Percentiles rank a stretch among this genome's conserved stretches.
Conservation (phyloP, 192 early-diverging fungal genomes). For the Coemansia sp. region DNA sequence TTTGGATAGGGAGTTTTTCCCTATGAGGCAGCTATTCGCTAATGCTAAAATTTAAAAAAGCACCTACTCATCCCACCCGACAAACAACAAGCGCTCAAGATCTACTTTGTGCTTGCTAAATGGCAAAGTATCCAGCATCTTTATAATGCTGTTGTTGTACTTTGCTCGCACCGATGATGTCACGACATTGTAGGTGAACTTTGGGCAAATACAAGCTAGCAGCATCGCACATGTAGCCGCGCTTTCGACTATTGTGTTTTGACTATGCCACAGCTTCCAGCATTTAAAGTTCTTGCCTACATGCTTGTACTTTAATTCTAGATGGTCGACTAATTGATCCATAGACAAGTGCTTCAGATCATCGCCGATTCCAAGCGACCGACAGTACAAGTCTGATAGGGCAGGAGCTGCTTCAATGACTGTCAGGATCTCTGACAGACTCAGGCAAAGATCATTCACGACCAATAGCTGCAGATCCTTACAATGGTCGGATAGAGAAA, state of each 20-base stretch:
- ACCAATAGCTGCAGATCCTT: neutral
- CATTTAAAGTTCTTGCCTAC: neutral
- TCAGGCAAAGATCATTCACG: neutral
- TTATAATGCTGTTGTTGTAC: constrained; percentile 1
- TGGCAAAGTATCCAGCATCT: neutral
- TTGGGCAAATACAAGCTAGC: neutral
- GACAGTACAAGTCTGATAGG: neutral
- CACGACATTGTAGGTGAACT: neutral
- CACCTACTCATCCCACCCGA: neutral
- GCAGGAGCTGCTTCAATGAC: neutral
- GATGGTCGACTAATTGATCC: neutral
- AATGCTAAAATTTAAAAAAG: constrained; percentile 9
- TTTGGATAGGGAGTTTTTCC: constrained; percentile 33
- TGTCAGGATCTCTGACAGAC: neutral
- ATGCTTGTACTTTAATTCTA: neutral
- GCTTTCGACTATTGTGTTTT: neutral
- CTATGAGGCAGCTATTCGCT: constrained; percentile 52
- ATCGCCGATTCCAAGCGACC: neutral
- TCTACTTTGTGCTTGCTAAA: neutral
- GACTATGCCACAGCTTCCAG: neutral
- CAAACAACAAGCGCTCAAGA: neutral
- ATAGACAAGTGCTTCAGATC: neutral
- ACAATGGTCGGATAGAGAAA: neutral
- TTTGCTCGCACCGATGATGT: neutral
- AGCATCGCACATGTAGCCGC: neutral